phyloP scores from a whole-genome alignment of 192 early-diverging fungal genomes.

The Geranomyces variabilis region DNA sequence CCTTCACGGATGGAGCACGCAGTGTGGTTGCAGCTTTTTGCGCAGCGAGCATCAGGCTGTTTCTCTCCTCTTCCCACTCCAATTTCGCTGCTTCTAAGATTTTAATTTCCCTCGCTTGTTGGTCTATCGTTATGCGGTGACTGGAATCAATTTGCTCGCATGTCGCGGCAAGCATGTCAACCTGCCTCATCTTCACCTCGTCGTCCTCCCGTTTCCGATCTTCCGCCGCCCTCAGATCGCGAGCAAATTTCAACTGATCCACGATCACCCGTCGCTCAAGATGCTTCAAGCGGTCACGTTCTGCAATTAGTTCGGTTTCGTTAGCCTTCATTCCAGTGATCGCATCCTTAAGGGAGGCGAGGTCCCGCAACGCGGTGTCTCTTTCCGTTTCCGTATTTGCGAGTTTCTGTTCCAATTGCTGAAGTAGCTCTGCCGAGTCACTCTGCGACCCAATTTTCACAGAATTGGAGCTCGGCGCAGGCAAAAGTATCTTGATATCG shows the following conservation, averaged over 20 bases:
- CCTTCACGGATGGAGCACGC: too few species aligned
- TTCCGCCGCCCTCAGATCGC: background rate
- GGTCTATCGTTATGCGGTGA: background rate
- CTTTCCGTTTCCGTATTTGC: background rate
- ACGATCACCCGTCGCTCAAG: background rate
- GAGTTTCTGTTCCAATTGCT: background rate
- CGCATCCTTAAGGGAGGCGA: background rate
- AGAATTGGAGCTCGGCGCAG: background rate
- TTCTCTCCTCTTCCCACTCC: too few species aligned
- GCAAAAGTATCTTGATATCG: too few species aligned
- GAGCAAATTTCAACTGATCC: background rate
- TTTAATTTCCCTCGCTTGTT: background rate
- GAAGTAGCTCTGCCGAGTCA: background rate
- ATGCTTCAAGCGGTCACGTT: slow-evolving; percentile 4
- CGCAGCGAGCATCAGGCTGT: too few species aligned
- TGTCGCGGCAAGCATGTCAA: background rate
- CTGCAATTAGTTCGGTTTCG: background rate
- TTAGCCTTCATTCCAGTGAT: background rate
- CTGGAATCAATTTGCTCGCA: too few species aligned
- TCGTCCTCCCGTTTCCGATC: too few species aligned
- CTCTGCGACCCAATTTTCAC: background rate
- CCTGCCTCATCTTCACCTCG: background rate
- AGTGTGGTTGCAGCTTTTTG: too few species aligned
- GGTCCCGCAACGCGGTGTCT: background rate
- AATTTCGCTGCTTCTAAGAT: too few species aligned